phyloP scores from a whole-genome alignment of 1,284 basidiomycete species.

The Ustilago curta region DNA sequence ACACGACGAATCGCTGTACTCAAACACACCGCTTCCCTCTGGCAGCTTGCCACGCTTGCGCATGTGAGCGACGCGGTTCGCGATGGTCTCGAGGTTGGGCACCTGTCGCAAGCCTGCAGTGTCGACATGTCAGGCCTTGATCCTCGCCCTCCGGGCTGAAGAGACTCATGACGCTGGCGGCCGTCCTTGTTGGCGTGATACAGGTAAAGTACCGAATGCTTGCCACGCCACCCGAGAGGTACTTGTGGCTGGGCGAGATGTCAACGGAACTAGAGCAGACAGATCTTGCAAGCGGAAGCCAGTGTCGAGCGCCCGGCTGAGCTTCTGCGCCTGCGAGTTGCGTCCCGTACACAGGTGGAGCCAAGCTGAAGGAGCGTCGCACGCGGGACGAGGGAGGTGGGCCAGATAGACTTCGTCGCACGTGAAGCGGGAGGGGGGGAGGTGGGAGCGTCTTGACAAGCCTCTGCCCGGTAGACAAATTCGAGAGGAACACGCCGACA shows the following conservation, averaged over 20 bases:
- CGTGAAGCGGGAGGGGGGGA: slow-evolving; percentile 81
- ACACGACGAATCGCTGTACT: slow-evolving; percentile 81
- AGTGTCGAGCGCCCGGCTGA: slow-evolving; percentile 84
- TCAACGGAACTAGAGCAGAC: slow-evolving; percentile 42
- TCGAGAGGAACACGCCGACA: slow-evolving; percentile 75
- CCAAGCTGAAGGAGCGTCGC: slow-evolving; percentile 86
- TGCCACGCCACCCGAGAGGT: slow-evolving; percentile 81
- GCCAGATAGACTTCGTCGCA: slow-evolving; percentile 88
- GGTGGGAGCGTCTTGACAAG: slow-evolving; percentile 84
- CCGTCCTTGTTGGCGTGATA: slow-evolving; percentile 84
- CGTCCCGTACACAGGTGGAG: slow-evolving; percentile 82
- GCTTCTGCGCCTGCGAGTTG: slow-evolving; percentile 73
- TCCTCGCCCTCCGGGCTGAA: slow-evolving; percentile 78
- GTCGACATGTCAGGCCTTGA: slow-evolving; percentile 86
- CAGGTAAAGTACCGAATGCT: slow-evolving; percentile 85
- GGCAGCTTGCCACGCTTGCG: slow-evolving; percentile 55
- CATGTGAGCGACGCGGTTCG: slow-evolving; percentile 72
- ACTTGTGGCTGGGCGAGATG: slow-evolving; percentile 72
- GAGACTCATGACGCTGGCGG: slow-evolving; percentile 89
- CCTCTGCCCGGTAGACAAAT: slow-evolving; percentile 78
- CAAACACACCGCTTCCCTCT: slow-evolving; percentile 71
- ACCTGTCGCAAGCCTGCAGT: slow-evolving; percentile 86
- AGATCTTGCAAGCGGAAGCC: slow-evolving; percentile 90
- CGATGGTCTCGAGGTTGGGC: slow-evolving; percentile 78
- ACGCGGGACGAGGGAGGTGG: slow-evolving; percentile 90